Base-by-base conservation (phyloP, 257 asterid genomes). In the Capsicum rhomboideum region DNA sequence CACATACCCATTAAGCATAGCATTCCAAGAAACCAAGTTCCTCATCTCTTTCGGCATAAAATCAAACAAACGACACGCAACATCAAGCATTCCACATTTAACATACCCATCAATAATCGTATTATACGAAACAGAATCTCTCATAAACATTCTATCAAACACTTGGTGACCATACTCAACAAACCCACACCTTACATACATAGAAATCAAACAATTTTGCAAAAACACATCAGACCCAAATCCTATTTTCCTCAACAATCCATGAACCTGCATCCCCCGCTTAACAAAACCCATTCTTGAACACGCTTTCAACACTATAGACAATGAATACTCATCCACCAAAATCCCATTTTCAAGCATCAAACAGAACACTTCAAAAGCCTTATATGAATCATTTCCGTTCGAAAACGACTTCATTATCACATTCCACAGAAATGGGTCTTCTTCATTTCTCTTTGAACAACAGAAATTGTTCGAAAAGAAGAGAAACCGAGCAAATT, bases 31-130 rank as follows among this genome's bases (percentile, higher is more conserved):
- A 71, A 93, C 90, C 74, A 91, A 82, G 84, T 92, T 93, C 91
- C 88, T 92, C 91, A 85, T 83, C 86, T 88, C 87, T 10, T 46
- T 5, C 2, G 98, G 91, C 95, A 92, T 87, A 84, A 6, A 80
- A 63, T 93, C 94, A 83, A 93, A 93, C 88, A 94, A 78, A 46
- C 91, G 64, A 2, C 93, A 89, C 13, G 98, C 98, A 26, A 79
- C 85, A 90, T 84, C 87, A 86, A 94, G 87, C 95, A 88, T 92
- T 80, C 96, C 92, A 82, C 87, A 34, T 85, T 95, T 94, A 58
- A 93, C 91, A 87, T 94, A 95, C 83, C 99, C 98, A 91, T 92
- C 97, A 83, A 94, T 89, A 91, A 95, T 93, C 84, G 93, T 87
- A 86, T 94, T 95, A 84, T 92, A 94, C 77, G 99, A 89, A 86